A percentile compares a stretch with the other conserved stretches of the same genome.
These are phyloP conservation scores for Tylopilus subfusipes DNA, from an alignment of 768 basidiomycete species.

Conservation along the genomic window DNA sequence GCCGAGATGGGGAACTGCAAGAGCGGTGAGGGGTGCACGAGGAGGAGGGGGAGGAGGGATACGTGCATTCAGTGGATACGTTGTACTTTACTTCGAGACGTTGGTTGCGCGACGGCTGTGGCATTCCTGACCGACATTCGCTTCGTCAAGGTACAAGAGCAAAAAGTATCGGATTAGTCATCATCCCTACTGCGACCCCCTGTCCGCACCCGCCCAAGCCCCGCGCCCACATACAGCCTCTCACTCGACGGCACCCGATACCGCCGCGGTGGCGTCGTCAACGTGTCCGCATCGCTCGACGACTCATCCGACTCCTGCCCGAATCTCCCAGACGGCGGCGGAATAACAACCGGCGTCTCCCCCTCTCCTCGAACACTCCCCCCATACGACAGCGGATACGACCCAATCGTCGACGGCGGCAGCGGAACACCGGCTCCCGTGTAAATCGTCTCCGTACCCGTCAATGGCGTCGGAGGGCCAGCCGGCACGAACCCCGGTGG, in stretches of 20 bases:
- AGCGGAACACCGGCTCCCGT: constrained; percentile 31
- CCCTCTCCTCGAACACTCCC: neutral
- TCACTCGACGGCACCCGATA: constrained; percentile 19
- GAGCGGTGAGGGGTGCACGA: neutral
- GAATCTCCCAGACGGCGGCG: constrained; percentile 23
- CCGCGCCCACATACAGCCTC: constrained; percentile 12
- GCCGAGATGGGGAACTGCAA: constrained; percentile 68
- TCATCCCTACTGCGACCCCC: too few species aligned
- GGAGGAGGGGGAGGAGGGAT: accelerated
- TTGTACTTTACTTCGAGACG: constrained; percentile 49
- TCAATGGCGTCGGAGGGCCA: constrained; percentile 18
- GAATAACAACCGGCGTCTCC: constrained; percentile 25
- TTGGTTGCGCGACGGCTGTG: constrained; percentile 34
- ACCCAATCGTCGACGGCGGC: constrained; percentile 27
- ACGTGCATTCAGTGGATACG: constrained; percentile 51
- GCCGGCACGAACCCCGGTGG: constrained; percentile 38
- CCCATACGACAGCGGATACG: constrained; percentile 24
- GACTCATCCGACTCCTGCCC: constrained; percentile 23
- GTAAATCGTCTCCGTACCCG: constrained; percentile 16
- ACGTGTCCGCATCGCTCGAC: constrained; percentile 34
- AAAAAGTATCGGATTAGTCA: neutral
- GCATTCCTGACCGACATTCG: constrained; percentile 25
- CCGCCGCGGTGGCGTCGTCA: constrained; percentile 31
- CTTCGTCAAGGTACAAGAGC: neutral
- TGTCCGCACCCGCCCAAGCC: constrained; percentile 20